Base-by-base conservation (phyloP, 2,329 filamentous ascomycete species). In the Chaetomium strumarium region DNA sequence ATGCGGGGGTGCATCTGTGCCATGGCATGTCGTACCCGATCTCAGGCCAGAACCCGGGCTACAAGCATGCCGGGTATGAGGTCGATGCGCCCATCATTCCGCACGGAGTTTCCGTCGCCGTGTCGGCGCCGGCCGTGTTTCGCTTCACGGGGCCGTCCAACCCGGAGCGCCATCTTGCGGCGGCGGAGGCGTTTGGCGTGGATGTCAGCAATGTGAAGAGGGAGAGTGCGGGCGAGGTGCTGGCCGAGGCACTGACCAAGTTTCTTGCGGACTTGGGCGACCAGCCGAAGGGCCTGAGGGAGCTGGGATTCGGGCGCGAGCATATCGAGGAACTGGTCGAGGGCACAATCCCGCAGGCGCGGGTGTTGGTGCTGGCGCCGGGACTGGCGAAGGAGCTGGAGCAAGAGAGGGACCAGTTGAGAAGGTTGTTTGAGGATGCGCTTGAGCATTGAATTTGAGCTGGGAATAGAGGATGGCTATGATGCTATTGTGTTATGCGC, bases 11-110 rank as follows among this genome's bases (percentile, higher is more conserved):
- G 2, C 93, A 99, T 72, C 76, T 83, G 41, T 83, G 80, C 58
- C 80, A 83, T 58, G 80, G 92, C 67, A 97, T 99, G 92, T 95
- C 88, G 20, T 99, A 99, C 66, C 93, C 93, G 16, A 96, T 99
- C 65, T 95, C 90, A 0, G 89, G 90, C 30, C 91, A 96, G 67
- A 99, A 99, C 67, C 89, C 88, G 0, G 85, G 86, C 13, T 97
- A 97, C 72, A 84, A 83, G 63, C 93, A 99, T 67, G 70, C 78
- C 0, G 93, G 93, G n/a, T 99, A 99, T 69, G 75, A 85, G 2
- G 83, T 95, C 8, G 71, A 81, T 24, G 68, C 78, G 30, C 83
- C 88, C 10, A 86, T 99, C 63, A 97, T 99, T 64, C 93, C 93
- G 0, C 93, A 99, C 68, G 93, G 93, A 49, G 93, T 99, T 20